These are phyloP conservation scores for Solanum hybrid DNA, from an alignment of 305 asterid species.

Conservation along the genomic window DNA sequence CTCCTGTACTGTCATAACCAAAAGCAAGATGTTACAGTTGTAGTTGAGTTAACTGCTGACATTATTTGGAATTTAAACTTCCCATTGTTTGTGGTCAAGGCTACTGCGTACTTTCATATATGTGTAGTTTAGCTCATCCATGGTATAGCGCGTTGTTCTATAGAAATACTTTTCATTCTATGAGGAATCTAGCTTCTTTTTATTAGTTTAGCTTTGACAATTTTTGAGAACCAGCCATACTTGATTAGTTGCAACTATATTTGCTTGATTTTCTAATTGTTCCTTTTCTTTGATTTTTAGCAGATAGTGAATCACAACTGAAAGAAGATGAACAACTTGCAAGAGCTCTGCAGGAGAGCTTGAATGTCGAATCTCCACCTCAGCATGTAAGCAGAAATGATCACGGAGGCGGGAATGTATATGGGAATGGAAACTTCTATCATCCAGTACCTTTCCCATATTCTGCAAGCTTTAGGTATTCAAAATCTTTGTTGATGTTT, in stretches of 20 bases:
- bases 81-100: background rate
- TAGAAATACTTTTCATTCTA: background rate
- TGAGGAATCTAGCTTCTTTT: background rate
- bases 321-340: constrained; percentile 82
- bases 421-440: constrained; percentile 25
- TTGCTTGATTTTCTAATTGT: constrained; percentile 1
- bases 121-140: background rate
- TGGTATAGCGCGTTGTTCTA: background rate
- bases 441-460: constrained; percentile 42
- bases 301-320: constrained; percentile 40
- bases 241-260: background rate
- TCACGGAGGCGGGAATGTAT: constrained; percentile 11
- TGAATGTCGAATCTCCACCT: constrained; percentile 52
- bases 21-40: background rate
- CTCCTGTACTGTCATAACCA: background rate
- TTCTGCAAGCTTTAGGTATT: constrained; percentile 37
- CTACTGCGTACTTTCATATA: background rate
- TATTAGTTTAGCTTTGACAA: background rate
- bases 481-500: background rate
- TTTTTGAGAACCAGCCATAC: background rate
- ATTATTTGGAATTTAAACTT: background rate
- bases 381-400: constrained; percentile 33
- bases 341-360: constrained; percentile 70
- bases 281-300: constrained; percentile 1
- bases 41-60: background rate